Evolutionary conservation across 78 protist species (phyloP).

Genomic region (Chrysochromulina tobinii): DNA sequence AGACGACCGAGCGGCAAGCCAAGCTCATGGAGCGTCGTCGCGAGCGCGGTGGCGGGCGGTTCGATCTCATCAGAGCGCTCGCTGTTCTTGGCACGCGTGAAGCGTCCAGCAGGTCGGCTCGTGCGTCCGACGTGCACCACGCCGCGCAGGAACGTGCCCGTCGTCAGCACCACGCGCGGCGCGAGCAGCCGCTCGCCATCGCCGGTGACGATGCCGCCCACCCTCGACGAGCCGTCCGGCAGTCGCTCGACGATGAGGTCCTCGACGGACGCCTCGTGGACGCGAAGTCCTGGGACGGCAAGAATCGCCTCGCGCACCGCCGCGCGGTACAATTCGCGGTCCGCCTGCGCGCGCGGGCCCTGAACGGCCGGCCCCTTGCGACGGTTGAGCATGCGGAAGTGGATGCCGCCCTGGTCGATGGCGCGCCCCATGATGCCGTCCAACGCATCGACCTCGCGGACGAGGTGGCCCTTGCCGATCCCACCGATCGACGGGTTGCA

Average conservation of each 20-base stretch:
- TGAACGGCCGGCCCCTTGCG: constrained; percentile 90
- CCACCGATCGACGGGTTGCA: constrained; percentile 98
- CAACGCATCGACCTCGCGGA: constrained; percentile 92
- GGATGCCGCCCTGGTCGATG: constrained; percentile 42
- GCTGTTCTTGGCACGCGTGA: background rate
- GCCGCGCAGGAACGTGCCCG: constrained; percentile 95
- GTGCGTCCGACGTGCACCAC: constrained; percentile 73
- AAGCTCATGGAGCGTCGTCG: constrained; percentile 9
- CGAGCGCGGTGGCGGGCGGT: constrained; percentile 28
- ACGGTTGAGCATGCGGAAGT: constrained; percentile 66
- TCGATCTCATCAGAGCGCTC: background rate
- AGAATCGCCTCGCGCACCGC: constrained; percentile 39
- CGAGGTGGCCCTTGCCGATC: constrained; percentile 90
- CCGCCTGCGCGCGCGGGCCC: constrained; percentile 68
- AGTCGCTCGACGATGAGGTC: constrained; percentile 60
- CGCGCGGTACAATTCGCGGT: constrained; percentile 78
- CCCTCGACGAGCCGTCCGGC: background rate
- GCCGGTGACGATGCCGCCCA: background rate
- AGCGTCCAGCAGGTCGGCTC: background rate
- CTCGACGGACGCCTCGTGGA: constrained; percentile 72
- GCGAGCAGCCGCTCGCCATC: background rate
- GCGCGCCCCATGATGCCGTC: constrained; percentile 78
- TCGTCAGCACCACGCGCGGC: constrained; percentile 73
- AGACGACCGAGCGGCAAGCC: constrained; percentile 81
- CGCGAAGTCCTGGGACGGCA: constrained; percentile 35